Conservation (phyloP, 306 rosid genomes). For the Luffa acutangula region DNA sequence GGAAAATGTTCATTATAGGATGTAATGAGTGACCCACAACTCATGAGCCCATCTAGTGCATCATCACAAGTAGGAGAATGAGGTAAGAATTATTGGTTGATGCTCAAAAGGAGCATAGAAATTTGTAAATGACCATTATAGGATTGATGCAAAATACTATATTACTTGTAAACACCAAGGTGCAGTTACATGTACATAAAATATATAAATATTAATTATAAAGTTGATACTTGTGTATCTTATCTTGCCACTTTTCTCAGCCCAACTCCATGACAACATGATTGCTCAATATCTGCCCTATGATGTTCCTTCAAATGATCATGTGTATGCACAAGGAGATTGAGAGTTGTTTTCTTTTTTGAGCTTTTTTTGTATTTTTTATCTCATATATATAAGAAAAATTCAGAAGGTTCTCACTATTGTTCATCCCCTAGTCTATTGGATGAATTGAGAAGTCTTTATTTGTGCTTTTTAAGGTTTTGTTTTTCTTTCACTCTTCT, state of each 20-base stretch:
- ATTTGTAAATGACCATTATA: neutral
- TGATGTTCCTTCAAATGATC: neutral
- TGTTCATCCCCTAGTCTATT: neutral
- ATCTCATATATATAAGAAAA: neutral
- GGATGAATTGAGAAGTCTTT: neutral
- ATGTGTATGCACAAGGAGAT: neutral
- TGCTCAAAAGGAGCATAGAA: neutral
- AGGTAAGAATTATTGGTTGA: conserved; percentile 11
- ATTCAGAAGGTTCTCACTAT: neutral
- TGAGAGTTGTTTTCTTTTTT: neutral
- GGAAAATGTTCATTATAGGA: conserved; percentile 29
- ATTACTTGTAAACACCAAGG: neutral
- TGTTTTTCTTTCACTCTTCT: neutral
- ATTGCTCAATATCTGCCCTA: neutral
- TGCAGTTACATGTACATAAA: neutral
- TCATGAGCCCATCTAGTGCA: conserved; percentile 24
- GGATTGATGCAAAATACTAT: neutral
- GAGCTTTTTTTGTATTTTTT: neutral
- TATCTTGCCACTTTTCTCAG: neutral
- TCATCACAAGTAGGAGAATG: conserved; percentile 18
- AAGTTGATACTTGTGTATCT: neutral
- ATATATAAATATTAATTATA: neutral
- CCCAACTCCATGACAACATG: neutral
- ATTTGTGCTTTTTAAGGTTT: neutral
- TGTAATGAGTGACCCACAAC: conserved; percentile 36